Evolutionary conservation across 345 rosid genomes (phyloP).

Genomic region (Citrus medica): DNA sequence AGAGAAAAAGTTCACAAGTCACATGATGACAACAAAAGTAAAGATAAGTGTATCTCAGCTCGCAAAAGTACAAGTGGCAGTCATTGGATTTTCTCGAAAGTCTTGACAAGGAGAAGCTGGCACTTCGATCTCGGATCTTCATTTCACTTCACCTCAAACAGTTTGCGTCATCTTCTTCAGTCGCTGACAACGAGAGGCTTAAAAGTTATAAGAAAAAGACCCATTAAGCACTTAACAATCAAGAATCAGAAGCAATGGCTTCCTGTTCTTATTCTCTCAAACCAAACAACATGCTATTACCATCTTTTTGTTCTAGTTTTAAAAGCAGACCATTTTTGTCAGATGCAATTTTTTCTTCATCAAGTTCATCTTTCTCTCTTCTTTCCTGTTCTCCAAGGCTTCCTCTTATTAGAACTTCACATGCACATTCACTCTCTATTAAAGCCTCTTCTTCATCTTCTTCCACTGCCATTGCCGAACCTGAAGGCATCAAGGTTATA

Average conservation of each 20-base stretch:
- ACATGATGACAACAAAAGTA: not conserved
- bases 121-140: not conserved
- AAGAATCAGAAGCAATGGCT: constrained; percentile 21
- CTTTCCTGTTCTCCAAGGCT: constrained; percentile 30
- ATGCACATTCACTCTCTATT: constrained; percentile 19
- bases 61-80: constrained; percentile 31
- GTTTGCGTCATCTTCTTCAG: too few species aligned
- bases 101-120: not conserved
- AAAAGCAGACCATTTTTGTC: constrained; percentile 8
- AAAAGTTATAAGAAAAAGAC: not conserved
- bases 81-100: not conserved
- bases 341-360: not conserved
- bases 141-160: not conserved
- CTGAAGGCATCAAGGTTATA: constrained; percentile 68
- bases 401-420: constrained; percentile 19
- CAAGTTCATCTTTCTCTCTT: constrained; percentile 24
- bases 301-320: constrained; percentile 20
- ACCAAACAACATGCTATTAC: constrained; percentile 23
- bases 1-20: not conserved
- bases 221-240: not conserved
- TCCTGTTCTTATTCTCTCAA: constrained; percentile 33
- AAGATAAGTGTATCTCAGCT: constrained; percentile 8
- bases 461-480: constrained; percentile 57
- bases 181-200: too few species aligned
- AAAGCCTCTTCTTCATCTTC: constrained; percentile 51